Conservation (phyloP, 2,329 filamentous ascomycete species). For the Lasiodiplodia theobromae region DNA sequence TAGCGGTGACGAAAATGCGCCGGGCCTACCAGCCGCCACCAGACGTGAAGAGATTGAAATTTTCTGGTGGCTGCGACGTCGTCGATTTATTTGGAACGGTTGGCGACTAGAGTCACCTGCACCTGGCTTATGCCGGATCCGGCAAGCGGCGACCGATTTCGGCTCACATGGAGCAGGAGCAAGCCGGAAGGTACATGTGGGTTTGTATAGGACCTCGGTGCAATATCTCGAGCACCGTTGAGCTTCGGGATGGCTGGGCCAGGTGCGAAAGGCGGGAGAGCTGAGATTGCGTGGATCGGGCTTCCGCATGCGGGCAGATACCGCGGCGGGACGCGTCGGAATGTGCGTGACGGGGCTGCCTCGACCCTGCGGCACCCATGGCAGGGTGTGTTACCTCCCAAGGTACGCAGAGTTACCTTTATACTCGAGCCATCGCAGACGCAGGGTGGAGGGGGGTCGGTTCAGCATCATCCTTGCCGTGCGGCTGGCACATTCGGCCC, state of each 20-base stretch:
- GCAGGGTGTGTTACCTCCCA: background rate
- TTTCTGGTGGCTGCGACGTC: background rate
- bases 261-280: background rate
- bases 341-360: background rate
- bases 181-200: background rate
- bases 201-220: no score
- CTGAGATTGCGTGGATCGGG: background rate
- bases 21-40: background rate
- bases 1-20: background rate
- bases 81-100: background rate
- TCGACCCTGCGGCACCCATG: background rate
- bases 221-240: background rate
- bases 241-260: background rate
- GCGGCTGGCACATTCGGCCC: conserved; percentile 10
- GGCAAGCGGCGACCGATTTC: background rate
- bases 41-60: background rate
- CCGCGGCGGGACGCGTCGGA: background rate
- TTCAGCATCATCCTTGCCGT: conserved; percentile 4
- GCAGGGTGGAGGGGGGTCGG: background rate
- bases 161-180: background rate
- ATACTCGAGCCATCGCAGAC: background rate
- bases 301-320: conserved; percentile 9
- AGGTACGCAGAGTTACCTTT: background rate
- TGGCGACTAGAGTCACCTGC: background rate
- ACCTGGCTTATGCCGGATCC: background rate